Conservation (phyloP, 2,329 filamentous ascomycete species). For the Pseudocercospora ulei region DNA sequence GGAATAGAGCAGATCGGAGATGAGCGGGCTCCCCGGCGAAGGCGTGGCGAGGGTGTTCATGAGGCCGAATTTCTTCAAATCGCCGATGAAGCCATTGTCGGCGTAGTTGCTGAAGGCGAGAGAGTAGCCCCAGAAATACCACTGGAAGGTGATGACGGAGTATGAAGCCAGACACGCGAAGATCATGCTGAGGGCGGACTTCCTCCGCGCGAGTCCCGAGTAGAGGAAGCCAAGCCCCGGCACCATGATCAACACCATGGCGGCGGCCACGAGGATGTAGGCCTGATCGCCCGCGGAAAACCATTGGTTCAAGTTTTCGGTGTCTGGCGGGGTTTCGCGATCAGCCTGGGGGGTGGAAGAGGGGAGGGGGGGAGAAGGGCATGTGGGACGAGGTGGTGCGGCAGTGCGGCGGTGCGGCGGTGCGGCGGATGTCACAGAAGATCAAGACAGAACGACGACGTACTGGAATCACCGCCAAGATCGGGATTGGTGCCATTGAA, state of each 20-base stretch:
- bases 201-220: conserved; percentile 91
- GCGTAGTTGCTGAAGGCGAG: conserved; percentile 76
- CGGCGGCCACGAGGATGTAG: conserved; percentile 80
- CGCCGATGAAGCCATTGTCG: conserved; percentile 83
- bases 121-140: conserved; percentile 99
- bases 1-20: conserved; percentile 82
- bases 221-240: conserved; percentile 96
- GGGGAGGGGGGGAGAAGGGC: not conserved
- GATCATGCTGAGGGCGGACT: conserved; percentile 92
- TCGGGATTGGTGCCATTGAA: conserved; percentile 50
- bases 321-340: too few species aligned
- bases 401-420: not conserved
- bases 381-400: not conserved
- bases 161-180: conserved; percentile 95
- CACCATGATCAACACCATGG: conserved; percentile 94
- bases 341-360: too few species aligned
- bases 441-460: conserved; percentile 35
- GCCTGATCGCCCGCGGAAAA: conserved; percentile 84
- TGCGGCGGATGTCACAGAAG: not conserved
- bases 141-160: conserved; percentile 89
- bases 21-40: conserved; percentile 77
- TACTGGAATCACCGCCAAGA: conserved; percentile 70
- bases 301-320: conserved; percentile 91
- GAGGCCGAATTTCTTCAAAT: conserved; percentile 80
- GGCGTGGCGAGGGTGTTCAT: conserved; percentile 71